Conservation (phyloP, 2,329 filamentous ascomycete genomes). For the Pseudocercospora macadamiae region DNA sequence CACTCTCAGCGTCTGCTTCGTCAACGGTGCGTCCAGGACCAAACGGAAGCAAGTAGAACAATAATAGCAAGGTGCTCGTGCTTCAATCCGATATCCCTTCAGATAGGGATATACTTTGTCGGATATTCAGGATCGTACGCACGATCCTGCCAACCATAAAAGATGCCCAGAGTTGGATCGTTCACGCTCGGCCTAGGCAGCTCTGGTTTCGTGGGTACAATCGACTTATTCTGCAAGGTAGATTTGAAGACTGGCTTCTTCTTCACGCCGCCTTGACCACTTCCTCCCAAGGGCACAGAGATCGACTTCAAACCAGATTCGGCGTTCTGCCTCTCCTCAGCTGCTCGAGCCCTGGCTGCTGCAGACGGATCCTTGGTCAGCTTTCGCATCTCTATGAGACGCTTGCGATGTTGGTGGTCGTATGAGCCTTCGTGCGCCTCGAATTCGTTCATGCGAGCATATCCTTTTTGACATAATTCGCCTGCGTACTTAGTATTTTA, state of each 20-base stretch:
- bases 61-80: too few relatives aligned
- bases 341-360: conserved; percentile 66
- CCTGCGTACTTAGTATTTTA: conserved; percentile 41
- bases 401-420: conserved; percentile 89
- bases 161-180: background rate
- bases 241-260: conserved; percentile 39
- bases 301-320: conserved; percentile 66
- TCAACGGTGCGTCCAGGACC: background rate
- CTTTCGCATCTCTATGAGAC: conserved; percentile 84
- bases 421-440: conserved; percentile 93
- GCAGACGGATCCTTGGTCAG: conserved; percentile 74
- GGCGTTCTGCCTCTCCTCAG: conserved; percentile 60
- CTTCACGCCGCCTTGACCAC: conserved; percentile 19
- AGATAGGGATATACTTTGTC: conserved; percentile 5
- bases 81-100: background rate
- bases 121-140: conserved; percentile 2
- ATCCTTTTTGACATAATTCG: conserved; percentile 89
- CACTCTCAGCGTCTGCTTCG: too few relatives aligned
- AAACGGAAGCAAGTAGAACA: background rate
- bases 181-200: background rate
- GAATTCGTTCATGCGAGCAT: conserved; percentile 92
- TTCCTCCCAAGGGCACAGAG: conserved; percentile 21
- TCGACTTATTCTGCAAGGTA: conserved; percentile 20
- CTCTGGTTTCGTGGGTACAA: background rate
- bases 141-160: background rate